phyloP scores from a whole-genome alignment of 2,329 filamentous ascomycete genomes.

The Aspergillus fijiensis region DNA sequence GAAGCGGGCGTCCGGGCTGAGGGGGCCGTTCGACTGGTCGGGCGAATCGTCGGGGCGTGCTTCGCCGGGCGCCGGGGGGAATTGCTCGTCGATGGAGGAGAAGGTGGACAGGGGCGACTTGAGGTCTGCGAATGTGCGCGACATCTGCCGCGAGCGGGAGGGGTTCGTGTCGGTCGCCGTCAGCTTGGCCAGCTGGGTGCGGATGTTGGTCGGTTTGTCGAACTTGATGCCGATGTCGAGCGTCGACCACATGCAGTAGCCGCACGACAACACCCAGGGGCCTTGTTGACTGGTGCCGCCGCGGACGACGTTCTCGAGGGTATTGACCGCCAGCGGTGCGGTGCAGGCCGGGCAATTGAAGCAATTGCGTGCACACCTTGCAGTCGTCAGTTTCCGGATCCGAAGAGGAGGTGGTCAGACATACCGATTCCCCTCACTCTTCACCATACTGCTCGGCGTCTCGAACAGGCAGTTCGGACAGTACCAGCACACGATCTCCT shows the following conservation, averaged over 20 bases:
- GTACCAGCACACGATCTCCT: slow-evolving; percentile 93
- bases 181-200: slow-evolving; percentile 72
- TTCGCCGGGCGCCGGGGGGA: slow-evolving; percentile 27
- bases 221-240: slow-evolving; percentile 87
- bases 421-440: slow-evolving; percentile 89
- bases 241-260: slow-evolving; percentile 91
- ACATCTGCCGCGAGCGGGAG: slow-evolving; percentile 39
- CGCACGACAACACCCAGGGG: slow-evolving; percentile 78
- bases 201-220: slow-evolving; percentile 83
- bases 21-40: slow-evolving; percentile 34
- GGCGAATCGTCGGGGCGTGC: slow-evolving; percentile 32
- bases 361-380: slow-evolving; percentile 86
- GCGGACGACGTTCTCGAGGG: slow-evolving; percentile 58
- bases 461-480: slow-evolving; percentile 96
- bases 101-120: slow-evolving; percentile 41
- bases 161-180: slow-evolving; percentile 44
- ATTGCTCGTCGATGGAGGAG: slow-evolving; percentile 36
- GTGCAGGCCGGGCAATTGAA: slow-evolving; percentile 92
- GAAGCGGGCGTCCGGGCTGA: slow-evolving; percentile 70
- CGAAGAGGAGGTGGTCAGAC: slow-evolving; percentile 22
- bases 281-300: slow-evolving; percentile 46
- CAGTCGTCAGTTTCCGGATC: not conserved
- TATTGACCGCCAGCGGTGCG: slow-evolving; percentile 72
- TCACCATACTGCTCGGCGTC: slow-evolving; percentile 87
- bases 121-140: slow-evolving; percentile 39